Base-by-base conservation (phyloP, 2,329 filamentous ascomycete genomes). In the Capronia americana region DNA sequence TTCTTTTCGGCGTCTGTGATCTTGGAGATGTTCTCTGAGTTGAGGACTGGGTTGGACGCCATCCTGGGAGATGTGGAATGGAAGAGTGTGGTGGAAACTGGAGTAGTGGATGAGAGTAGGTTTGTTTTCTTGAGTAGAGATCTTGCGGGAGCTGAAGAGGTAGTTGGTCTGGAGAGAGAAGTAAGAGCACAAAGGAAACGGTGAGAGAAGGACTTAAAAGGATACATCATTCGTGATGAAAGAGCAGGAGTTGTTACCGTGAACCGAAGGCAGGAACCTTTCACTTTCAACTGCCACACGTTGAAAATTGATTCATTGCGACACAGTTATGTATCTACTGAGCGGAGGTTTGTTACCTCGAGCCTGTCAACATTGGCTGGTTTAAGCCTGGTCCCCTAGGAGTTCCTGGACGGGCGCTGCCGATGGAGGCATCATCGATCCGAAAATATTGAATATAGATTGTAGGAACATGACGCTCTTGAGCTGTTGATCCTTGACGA, bases 1-100 rank as follows among this genome's bases (percentile, higher is more conserved):
- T 74, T 69, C 63, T 77, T 78, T 69, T 82, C 79, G 1, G 77
- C 76, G 1, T 72, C 72, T 0, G 76, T 79, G 70, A 82, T 80
- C 62, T 75, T 73, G 2, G 77, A 78, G 63, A 82, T 78, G 64
- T 78, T 77, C 38, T 71, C 46, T 23, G 60, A 61, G 44, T 67
- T 55, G 50, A 69, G 50, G 11, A 64, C 34, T 30, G 56, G 46
- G 28, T 60, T 32, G 23, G 56, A 54, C 12, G 56, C 46, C 58
- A 54, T 61, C 10, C 51, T 61, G 48, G 17, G 30, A 14, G 46
- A 26, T 24, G 28, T 4, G 20, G 58, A 38, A 6, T 54, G 30
- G 17, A 61, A 38, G 54, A 6, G 10, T 44, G 8, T n/a, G 6
- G 20, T 28, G 11, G 10, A n/a, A 10, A 30, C 11, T 34, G 38